phyloP scores from a whole-genome alignment of 805 yeast genomes.

The Candida takata region DNA sequence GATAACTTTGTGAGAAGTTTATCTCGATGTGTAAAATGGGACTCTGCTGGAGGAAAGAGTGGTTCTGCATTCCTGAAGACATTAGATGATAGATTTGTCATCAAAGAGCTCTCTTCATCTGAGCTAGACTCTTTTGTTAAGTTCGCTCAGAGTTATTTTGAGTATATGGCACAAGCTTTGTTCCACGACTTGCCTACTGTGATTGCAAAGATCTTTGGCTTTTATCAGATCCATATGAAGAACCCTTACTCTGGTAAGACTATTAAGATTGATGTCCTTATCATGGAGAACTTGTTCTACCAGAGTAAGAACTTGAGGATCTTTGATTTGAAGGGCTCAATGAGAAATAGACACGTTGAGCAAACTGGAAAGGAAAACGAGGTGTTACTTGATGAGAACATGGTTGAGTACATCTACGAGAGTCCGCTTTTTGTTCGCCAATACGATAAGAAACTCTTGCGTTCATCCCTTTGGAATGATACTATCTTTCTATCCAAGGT shows the following conservation, averaged over 20 bases:
- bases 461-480: conserved; percentile 93
- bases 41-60: conserved; percentile 92
- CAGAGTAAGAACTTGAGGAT: conserved; percentile 75
- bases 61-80: conserved; percentile 94
- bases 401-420: conserved; percentile 96
- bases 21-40: conserved; percentile 92
- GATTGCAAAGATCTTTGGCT: conserved; percentile 90
- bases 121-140: conserved; percentile 92
- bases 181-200: conserved; percentile 95
- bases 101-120: conserved; percentile 79
- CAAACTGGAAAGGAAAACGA: conserved; percentile 95
- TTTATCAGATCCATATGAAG: conserved; percentile 86
- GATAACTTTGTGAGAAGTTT: conserved; percentile 79
- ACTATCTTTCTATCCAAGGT: conserved; percentile 88
- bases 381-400: conserved; percentile 90
- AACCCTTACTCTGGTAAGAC: conserved; percentile 70
- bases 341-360: conserved; percentile 94
- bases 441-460: conserved; percentile 74
- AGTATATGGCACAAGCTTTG: conserved; percentile 89
- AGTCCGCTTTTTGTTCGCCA: conserved; percentile 92
- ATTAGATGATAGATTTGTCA: conserved; percentile 78
- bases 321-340: conserved; percentile 94
- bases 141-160: conserved; percentile 95
- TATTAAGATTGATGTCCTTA: conserved; percentile 81
- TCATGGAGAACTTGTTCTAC: conserved; percentile 93